These are phyloP conservation scores for Ceratocystis variospora DNA, from an alignment of 2,329 filamentous ascomycete genomes.

Conservation along the genomic window DNA sequence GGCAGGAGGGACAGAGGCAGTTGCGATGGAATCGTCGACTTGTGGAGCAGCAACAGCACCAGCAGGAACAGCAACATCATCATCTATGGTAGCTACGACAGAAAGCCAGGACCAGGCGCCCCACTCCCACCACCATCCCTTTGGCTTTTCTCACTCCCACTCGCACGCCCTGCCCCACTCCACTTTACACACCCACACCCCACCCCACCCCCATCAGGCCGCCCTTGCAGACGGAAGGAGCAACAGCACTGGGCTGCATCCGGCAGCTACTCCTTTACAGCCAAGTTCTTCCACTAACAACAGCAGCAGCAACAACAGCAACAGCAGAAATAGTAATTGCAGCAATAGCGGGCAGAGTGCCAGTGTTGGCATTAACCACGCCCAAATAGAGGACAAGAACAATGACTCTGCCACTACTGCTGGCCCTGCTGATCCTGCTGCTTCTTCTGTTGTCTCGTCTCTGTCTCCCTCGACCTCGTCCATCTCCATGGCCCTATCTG, in stretches of 20 bases:
- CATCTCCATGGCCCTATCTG: background rate
- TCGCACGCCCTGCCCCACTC: background rate
- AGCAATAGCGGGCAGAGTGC: background rate
- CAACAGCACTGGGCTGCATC: conserved; percentile 3
- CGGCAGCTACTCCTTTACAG: background rate
- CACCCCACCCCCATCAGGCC: background rate
- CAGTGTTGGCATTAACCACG: background rate
- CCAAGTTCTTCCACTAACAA: background rate
- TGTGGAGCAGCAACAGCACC: background rate
- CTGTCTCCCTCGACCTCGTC: background rate
- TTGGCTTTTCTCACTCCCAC: background rate
- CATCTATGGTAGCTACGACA: too few species aligned
- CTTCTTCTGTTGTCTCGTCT: background rate
- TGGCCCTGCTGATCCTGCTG: background rate
- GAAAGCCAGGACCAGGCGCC: background rate
- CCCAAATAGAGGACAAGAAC: background rate
- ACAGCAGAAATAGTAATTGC: background rate
- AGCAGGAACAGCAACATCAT: background rate
- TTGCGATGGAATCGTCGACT: background rate
- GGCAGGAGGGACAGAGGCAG: background rate
- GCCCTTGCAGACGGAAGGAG: conserved; percentile 5
- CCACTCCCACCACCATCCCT: background rate
- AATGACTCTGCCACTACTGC: background rate
- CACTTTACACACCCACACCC: background rate
- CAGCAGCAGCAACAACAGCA: background rate